Conservation (phyloP, 2,329 filamentous ascomycete genomes). For the Emmonsiellopsis sp. region DNA sequence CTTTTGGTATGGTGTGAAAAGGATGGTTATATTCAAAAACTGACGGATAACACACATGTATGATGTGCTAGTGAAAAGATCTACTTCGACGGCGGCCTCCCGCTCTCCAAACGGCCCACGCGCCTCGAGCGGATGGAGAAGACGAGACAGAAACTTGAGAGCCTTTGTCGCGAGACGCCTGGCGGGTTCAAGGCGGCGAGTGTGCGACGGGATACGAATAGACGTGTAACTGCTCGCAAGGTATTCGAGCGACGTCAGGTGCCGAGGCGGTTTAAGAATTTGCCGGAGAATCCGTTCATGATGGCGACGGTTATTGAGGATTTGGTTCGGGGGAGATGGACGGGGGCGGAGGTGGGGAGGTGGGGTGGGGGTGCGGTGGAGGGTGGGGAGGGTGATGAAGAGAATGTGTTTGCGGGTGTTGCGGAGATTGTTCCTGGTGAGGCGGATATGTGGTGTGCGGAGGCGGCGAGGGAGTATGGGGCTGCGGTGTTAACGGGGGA, state of each 20-base stretch:
- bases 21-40: neutral
- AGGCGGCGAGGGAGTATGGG: constrained; percentile 47
- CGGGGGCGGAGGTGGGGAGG: constrained; percentile 15
- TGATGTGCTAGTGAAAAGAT: constrained; percentile 51
- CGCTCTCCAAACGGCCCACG: constrained; percentile 53
- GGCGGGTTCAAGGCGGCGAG: constrained; percentile 17
- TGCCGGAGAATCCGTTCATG: constrained; percentile 58
- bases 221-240: constrained; percentile 13
- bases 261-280: constrained; percentile 21
- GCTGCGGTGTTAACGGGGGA: constrained; percentile 68
- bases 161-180: constrained; percentile 34
- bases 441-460: constrained; percentile 73
- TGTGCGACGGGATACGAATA: neutral
- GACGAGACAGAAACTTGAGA: constrained; percentile 48
- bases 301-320: constrained; percentile 69
- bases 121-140: constrained; percentile 53
- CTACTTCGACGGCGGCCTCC: constrained; percentile 80
- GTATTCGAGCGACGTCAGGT: constrained; percentile 20
- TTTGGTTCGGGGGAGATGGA: constrained; percentile 37
- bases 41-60: neutral
- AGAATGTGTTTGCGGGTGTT: constrained; percentile 23
- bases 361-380: neutral
- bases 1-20: neutral
- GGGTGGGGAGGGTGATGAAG: constrained; percentile 6
- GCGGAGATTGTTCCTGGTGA: constrained; percentile 67